phyloP scores from a whole-genome alignment of 176 grass and related monocot genomes.

The Ensete glaucum region DNA sequence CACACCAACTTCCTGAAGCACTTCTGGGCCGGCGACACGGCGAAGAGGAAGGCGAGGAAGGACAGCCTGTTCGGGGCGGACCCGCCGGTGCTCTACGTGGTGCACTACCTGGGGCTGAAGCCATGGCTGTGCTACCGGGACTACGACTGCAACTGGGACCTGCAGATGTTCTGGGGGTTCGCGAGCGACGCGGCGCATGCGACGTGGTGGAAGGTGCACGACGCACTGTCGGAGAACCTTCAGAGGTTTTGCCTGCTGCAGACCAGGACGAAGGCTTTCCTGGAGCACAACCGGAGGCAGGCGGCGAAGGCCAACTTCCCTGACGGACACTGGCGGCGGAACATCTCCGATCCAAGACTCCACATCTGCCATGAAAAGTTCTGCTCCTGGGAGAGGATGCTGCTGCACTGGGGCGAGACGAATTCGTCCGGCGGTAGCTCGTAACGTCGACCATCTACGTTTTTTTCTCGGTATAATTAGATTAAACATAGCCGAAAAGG shows the following conservation, averaged over 20 bases:
- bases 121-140: slow-evolving; percentile 3
- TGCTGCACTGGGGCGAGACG: background rate
- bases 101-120: slow-evolving; percentile 10
- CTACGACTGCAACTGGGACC: slow-evolving; percentile 11
- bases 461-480: too few relatives aligned
- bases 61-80: background rate
- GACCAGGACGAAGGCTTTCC: background rate
- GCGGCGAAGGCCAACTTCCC: slow-evolving; percentile 3
- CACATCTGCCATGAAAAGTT: background rate
- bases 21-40: background rate
- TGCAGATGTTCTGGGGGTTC: slow-evolving; percentile 4
- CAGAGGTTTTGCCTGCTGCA: background rate
- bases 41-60: background rate
- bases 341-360: background rate
- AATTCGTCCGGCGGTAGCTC: too few relatives aligned
- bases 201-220: slow-evolving; percentile 4
- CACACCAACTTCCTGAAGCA: slow-evolving; percentile 12
- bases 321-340: slow-evolving; percentile 1
- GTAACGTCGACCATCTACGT: too few relatives aligned
- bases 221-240: background rate
- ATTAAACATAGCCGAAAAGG: too few relatives aligned
- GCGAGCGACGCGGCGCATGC: slow-evolving; percentile 6
- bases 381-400: background rate
- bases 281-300: background rate
- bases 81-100: background rate